Evolutionary conservation across 345 rosid species (phyloP).

Genomic region (Rhodamnia argentea): DNA sequence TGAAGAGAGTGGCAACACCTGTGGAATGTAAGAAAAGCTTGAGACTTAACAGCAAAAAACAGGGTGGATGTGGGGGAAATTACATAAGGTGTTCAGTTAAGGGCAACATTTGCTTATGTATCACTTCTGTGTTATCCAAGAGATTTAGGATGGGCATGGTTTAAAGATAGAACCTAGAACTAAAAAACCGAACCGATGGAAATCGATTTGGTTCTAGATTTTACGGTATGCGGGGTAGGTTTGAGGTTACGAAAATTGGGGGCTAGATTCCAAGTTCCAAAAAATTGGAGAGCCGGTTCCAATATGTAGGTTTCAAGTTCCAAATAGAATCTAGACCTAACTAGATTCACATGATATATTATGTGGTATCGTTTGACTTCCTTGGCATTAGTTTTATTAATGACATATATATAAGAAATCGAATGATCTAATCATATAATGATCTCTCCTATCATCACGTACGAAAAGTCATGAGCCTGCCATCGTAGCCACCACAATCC

Average conservation of each 20-base stretch:
- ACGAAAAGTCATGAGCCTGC: neutral
- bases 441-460: neutral
- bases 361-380: neutral
- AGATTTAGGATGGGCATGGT: neutral
- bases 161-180: no score
- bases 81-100: neutral
- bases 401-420: accelerated
- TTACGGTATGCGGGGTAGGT: no score
- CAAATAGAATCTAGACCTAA: no score
- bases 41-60: neutral
- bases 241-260: no score
- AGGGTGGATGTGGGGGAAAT: neutral
- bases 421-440: neutral
- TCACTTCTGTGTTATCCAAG: neutral
- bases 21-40: neutral
- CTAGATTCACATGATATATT: neutral
- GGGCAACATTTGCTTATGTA: neutral
- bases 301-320: no score
- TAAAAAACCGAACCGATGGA: no score
- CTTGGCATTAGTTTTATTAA: neutral
- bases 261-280: no score
- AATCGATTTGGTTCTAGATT: no score
- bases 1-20: neutral
- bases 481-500: neutral
- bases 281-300: no score